These are phyloP conservation scores for Jackrogersella multiformis DNA, from an alignment of 495 filamentous ascomycete genomes.

Conservation along the genomic window DNA sequence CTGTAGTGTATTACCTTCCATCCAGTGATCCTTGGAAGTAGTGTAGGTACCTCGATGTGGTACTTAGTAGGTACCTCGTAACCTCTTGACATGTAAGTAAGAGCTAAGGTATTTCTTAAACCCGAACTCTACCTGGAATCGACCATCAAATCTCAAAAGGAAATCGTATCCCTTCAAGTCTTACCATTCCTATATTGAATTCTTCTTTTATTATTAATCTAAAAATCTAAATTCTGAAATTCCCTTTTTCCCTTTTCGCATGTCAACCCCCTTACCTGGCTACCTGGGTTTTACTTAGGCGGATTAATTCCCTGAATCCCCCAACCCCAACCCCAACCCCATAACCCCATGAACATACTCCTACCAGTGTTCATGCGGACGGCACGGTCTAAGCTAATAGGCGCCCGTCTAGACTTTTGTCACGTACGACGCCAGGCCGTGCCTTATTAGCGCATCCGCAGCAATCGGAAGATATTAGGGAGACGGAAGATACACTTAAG, in stretches of 20 bases:
- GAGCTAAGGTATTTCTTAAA: conserved; percentile 20
- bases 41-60: no score
- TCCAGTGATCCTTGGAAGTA: no score
- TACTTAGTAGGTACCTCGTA: no score
- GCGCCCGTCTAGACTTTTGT: conserved; percentile 35
- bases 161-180: conserved; percentile 11
- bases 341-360: conserved; percentile 18
- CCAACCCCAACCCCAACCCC: no score
- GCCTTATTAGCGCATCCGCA: conserved; percentile 37
- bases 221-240: not conserved
- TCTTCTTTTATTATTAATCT: conserved; percentile 7
- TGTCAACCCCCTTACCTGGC: conserved; percentile 6
- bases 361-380: conserved; percentile 26
- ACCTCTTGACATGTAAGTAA: no score
- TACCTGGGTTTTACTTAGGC: not conserved
- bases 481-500: not conserved
- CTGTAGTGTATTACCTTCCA: no score
- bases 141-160: conserved; percentile 8
- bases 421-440: conserved; percentile 25
- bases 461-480: conserved; percentile 23
- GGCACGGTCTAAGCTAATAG: conserved; percentile 22
- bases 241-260: not conserved
- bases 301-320: conserved; percentile 8
- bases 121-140: conserved; percentile 14
- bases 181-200: conserved; percentile 19